Evolutionary conservation across 768 basidiomycete genomes (phyloP), one percentile per base, ranked within the genome.

Genomic region (Boletus coccyginus): DNA sequence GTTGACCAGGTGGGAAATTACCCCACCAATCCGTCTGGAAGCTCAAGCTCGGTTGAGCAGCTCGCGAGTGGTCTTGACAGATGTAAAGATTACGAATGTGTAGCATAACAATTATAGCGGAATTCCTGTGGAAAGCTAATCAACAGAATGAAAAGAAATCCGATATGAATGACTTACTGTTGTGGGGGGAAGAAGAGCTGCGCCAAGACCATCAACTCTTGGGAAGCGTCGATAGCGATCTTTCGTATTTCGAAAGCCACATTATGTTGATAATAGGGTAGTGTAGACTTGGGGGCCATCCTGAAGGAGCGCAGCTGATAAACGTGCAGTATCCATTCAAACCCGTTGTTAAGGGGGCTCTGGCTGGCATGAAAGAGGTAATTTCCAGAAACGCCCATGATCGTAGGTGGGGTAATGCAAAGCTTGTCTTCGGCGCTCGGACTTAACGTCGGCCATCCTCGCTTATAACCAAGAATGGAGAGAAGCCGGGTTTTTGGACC

Each of bases 61-160:
- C 78, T 48, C 68, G 72, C 32, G 78, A 73, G 62, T 86, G 84
- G 62, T 81, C 81, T 53, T 75, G 78, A 55, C 81, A 82, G n/a
- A 73, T 74, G 73, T 78, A 80, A 49, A 85, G 67, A 64, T 84
- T 74, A 56, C 82, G 79, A 55, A 86, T 75, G 58, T 81, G 81
- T 59, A 86, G 43, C 17, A 59, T 53, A 58, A 64, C 59, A 16
- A 51, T 55, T 50, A 68, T 68, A 16, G 68, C 63, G 4, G 61
- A 61, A 50, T 63, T 66, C 44, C 70, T 71, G 59, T n/a, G 38
- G 29, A 45, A 53, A 40, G 12, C 9, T 33, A 13, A 27, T 51
- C 33, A 19, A 32, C 48, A 29, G 13, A 38, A 38, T 2, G 8
- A 44, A 35, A 41, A 50, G 43, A 35, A 38, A 38, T 21, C 7